Evolutionary conservation across 2,329 filamentous ascomycete genomes (phyloP).

Genomic region (Aspergillus sojae): DNA sequence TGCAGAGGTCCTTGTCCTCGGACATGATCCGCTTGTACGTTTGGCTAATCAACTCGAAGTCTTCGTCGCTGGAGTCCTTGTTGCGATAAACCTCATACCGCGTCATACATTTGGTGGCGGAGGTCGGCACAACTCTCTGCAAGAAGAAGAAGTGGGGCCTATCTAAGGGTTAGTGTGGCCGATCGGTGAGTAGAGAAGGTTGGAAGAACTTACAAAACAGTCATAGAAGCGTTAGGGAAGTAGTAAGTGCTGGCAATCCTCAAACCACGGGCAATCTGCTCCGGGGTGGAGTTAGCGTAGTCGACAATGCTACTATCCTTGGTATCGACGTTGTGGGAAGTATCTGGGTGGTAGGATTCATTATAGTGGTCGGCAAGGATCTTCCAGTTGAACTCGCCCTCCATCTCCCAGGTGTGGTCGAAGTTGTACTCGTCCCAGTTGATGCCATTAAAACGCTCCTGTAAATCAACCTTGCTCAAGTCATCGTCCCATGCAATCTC

Average conservation of each 20-base stretch:
- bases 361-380: conserved; percentile 66
- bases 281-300: conserved; percentile 45
- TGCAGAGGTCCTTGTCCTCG: conserved; percentile 66
- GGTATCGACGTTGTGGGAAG: conserved; percentile 43
- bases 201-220: conserved; percentile 31
- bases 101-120: conserved; percentile 56
- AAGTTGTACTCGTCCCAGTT: conserved; percentile 59
- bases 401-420: conserved; percentile 61
- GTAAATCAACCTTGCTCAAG: conserved; percentile 52
- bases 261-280: conserved; percentile 53
- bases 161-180: conserved; percentile 5
- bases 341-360: conserved; percentile 38
- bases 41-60: conserved; percentile 59
- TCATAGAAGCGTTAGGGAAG: conserved; percentile 39
- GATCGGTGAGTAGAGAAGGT: no score
- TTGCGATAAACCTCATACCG: conserved; percentile 67
- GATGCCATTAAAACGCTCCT: conserved; percentile 50
- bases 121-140: conserved; percentile 62
- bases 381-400: conserved; percentile 64
- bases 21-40: conserved; percentile 67
- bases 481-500: conserved; percentile 57
- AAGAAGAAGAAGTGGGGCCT: conserved; percentile 64
- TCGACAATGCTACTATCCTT: conserved; percentile 55
- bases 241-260: conserved; percentile 37
- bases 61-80: conserved; percentile 59